Percentiles rank a stretch among this genome's conserved stretches.
Conservation (phyloP, 768 basidiomycete species). For the Polyporus arcularius region DNA sequence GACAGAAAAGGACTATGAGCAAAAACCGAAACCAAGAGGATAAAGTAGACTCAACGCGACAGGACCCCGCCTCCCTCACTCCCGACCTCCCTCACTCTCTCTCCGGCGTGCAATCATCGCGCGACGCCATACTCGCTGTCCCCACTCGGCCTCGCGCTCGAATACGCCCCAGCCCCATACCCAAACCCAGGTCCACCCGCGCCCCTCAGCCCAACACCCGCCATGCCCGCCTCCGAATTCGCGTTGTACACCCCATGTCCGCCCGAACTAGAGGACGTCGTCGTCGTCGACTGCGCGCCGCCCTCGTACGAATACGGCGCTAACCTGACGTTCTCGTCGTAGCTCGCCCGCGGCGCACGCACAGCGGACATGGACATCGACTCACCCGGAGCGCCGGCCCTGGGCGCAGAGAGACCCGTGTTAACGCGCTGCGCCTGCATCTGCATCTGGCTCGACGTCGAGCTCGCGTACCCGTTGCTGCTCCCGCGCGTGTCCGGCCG, state of each 20-base stretch:
- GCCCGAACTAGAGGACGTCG: not conserved
- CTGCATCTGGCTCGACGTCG: constrained; percentile 10
- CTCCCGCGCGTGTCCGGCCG: constrained; percentile 18
- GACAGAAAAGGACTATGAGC: too few relatives aligned
- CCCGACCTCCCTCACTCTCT: too few relatives aligned
- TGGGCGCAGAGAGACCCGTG: not conserved
- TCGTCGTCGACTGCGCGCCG: constrained; percentile 5
- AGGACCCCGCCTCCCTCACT: not conserved
- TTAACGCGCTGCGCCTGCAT: not conserved
- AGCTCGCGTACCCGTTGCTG: constrained; percentile 11
- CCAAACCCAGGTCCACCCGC: not conserved
- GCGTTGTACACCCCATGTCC: not conserved
- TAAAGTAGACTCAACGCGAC: too few relatives aligned
- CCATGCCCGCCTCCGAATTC: not conserved
- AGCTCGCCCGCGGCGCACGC: constrained; percentile 29
- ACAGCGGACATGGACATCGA: constrained; percentile 6
- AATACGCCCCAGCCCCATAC: too few relatives aligned
- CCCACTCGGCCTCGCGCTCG: too few relatives aligned
- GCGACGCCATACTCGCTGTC: too few relatives aligned
- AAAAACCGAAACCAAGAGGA: too few relatives aligned
- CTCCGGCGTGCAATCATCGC: too few relatives aligned
- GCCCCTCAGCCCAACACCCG: not conserved
- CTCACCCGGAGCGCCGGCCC: constrained; percentile 1
- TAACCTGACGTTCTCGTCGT: constrained; percentile 43
- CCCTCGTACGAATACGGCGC: constrained; percentile 36